Evolutionary conservation across 2,329 filamentous ascomycete genomes (phyloP).

Genomic region (Fonsecaea multimorphosa): DNA sequence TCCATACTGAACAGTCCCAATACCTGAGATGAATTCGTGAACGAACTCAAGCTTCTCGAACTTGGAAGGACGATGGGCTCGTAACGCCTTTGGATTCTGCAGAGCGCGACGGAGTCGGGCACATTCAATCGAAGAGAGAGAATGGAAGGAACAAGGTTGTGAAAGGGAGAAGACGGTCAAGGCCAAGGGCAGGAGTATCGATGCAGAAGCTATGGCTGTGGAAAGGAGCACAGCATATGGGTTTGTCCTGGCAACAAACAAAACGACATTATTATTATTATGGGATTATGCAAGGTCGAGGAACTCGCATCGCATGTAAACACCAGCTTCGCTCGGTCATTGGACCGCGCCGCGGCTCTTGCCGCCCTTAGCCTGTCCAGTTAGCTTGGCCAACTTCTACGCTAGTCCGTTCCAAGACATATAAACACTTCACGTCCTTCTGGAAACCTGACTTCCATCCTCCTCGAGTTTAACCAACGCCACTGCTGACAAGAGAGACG

Average conservation of each 20-base stretch:
- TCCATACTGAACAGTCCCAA: conserved; percentile 48
- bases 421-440: conserved; percentile 20
- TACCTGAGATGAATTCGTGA: background rate
- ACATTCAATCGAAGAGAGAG: conserved; percentile 27
- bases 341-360: conserved; percentile 8
- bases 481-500: background rate
- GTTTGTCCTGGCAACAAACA: conserved; percentile 32
- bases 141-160: conserved; percentile 12
- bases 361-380: conserved; percentile 11
- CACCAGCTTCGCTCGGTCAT: conserved; percentile 2
- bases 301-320: conserved; percentile 14
- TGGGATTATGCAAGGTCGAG: conserved; percentile 14
- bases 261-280: conserved; percentile 26
- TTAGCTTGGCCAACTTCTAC: no score
- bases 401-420: background rate
- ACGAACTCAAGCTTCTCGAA: conserved; percentile 1
- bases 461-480: background rate
- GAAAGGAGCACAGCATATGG: conserved; percentile 32
- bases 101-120: conserved; percentile 20
- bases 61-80: background rate
- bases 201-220: conserved; percentile 36
- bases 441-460: background rate
- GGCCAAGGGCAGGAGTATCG: conserved; percentile 33
- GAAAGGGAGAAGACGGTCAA: conserved; percentile 31
- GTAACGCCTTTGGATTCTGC: conserved; percentile 24